A percentile compares a stretch with the other conserved stretches of the same genome.
Conservation (phyloP, 768 basidiomycete genomes). For the Lentinula boryana region DNA sequence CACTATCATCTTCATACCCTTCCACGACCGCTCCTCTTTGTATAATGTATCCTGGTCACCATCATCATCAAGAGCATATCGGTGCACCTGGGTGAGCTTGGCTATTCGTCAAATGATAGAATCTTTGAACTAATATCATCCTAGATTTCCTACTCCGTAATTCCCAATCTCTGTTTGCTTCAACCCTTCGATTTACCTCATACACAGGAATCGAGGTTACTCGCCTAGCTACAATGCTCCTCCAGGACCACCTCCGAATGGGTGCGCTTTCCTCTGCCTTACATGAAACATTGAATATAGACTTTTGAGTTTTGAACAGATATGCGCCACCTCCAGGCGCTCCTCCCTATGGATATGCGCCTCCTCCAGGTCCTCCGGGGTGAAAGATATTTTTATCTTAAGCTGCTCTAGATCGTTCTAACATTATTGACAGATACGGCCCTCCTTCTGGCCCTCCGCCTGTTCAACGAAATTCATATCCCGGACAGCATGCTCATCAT, state of each 20-base stretch:
- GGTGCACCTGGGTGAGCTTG: neutral
- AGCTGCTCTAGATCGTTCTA: constrained; percentile 7
- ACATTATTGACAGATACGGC: neutral
- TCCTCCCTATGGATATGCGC: constrained; percentile 11
- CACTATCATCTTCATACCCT: neutral
- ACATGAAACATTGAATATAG: neutral
- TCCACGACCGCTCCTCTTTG: neutral
- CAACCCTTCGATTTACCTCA: neutral
- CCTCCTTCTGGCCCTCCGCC: constrained; percentile 23
- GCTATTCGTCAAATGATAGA: neutral
- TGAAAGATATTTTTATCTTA: neutral
- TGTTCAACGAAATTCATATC: constrained; percentile 26
- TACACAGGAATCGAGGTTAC: neutral
- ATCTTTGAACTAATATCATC: neutral
- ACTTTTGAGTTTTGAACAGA: constrained; percentile 1
- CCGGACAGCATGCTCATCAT: constrained; percentile 38
- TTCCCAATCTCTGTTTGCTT: neutral
- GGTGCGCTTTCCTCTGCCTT: neutral
- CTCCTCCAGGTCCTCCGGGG: constrained; percentile 15
- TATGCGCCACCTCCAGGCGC: constrained; percentile 20
- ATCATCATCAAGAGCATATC: neutral
- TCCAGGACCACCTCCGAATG: constrained; percentile 4
- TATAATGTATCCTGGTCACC: neutral
- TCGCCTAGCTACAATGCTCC: neutral
- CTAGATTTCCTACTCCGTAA: constrained; percentile 6